Percentiles rank a stretch among this genome's conserved stretches.
Evolutionary conservation across 345 rosid species (phyloP).

Genomic region (Arabidopsis suecica): DNA sequence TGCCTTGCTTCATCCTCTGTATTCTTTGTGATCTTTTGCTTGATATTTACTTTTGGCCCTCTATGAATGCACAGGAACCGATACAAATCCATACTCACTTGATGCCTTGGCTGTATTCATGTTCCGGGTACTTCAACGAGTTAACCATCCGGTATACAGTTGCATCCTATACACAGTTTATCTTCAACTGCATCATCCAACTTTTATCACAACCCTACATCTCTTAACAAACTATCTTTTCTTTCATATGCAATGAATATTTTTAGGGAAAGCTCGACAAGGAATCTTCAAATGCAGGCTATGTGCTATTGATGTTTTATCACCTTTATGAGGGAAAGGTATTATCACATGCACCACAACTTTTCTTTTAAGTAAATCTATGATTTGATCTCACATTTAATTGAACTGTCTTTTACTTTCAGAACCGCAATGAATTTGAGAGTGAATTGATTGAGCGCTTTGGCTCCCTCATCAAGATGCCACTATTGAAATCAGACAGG

Average conservation of each 20-base stretch:
- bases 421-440: constrained; percentile 88
- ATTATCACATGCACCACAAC: constrained; percentile 33
- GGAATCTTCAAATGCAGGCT: constrained; percentile 82
- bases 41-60: constrained; percentile 8
- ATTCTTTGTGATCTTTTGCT: constrained; percentile 10
- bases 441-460: constrained; percentile 87
- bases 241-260: constrained; percentile 36
- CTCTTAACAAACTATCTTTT: constrained; percentile 27
- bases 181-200: constrained; percentile 21
- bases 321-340: constrained; percentile 98
- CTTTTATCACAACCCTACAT: constrained; percentile 6
- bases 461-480: constrained; percentile 89
- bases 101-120: constrained; percentile 93
- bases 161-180: constrained; percentile 18
- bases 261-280: constrained; percentile 95
- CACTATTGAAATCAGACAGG: constrained; percentile 83
- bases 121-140: constrained; percentile 89
- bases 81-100: constrained; percentile 85
- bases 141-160: constrained; percentile 78
- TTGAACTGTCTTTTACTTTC: constrained; percentile 29
- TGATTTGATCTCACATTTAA: constrained; percentile 9
- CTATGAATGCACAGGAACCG: constrained; percentile 63
- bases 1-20: constrained; percentile 20
- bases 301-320: constrained; percentile 93
- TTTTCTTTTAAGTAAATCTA: constrained; percentile 18